Evolutionary conservation across 2,329 filamentous ascomycete species (phyloP).

Genomic region (Massarina eburnea): DNA sequence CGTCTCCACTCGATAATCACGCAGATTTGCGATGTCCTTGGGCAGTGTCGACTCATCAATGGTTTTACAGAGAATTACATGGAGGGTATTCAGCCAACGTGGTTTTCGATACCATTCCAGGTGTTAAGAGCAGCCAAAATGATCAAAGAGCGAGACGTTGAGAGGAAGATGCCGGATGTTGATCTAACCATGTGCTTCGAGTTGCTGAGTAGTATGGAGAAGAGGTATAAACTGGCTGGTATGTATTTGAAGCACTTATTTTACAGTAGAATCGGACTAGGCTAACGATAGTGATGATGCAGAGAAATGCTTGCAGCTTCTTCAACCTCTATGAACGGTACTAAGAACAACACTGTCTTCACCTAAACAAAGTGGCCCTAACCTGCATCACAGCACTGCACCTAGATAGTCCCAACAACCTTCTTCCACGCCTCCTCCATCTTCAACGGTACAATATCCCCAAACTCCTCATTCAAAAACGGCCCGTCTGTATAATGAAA

Average conservation of each 20-base stretch:
- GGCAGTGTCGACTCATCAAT: slow-evolving; percentile 6
- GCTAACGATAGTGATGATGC: neutral
- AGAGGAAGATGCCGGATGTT: slow-evolving; percentile 1
- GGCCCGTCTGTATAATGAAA: neutral
- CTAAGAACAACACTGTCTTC: neutral
- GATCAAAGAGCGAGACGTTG: slow-evolving; percentile 1
- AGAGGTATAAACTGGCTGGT: slow-evolving; percentile 15
- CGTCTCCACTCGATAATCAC: slow-evolving; percentile 7
- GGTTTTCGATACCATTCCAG: slow-evolving; percentile 12
- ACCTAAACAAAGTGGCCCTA: too few relatives aligned
- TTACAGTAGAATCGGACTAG: too few relatives aligned
- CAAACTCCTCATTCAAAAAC: slow-evolving; percentile 14
- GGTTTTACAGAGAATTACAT: slow-evolving; percentile 14
- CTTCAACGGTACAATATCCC: slow-evolving; percentile 12
- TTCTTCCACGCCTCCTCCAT: slow-evolving; percentile 9
- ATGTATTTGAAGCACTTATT: too few relatives aligned
- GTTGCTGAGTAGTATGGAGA: slow-evolving; percentile 3
- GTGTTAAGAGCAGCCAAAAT: slow-evolving; percentile 5
- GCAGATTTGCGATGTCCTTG: slow-evolving; percentile 5
- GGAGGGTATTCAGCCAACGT: slow-evolving; percentile 14
- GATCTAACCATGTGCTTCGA: slow-evolving; percentile 8
- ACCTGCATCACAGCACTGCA: too few relatives aligned
- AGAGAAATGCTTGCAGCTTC: slow-evolving; percentile 5
- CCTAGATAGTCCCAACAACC: too few relatives aligned
- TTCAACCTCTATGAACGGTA: neutral